phyloP scores from a whole-genome alignment of 495 filamentous ascomycete species.

The Zalerion maritima region DNA sequence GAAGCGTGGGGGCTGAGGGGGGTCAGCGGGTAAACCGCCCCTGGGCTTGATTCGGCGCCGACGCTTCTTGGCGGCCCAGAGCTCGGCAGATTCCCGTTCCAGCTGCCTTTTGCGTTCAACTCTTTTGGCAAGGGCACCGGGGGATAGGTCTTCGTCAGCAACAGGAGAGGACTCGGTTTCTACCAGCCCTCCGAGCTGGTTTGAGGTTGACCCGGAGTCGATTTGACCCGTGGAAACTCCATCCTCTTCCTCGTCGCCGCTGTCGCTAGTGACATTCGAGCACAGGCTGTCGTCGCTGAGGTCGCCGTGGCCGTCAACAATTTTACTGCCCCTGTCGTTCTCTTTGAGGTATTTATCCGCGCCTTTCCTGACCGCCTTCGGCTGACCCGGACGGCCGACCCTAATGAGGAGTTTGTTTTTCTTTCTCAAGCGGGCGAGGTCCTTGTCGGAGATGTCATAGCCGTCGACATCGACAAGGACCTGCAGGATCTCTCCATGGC shows the following conservation, averaged over 20 bases:
- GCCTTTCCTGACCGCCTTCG: background rate
- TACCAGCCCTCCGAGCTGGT: too few species aligned
- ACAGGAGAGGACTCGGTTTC: too few species aligned
- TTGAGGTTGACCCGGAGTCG: too few species aligned
- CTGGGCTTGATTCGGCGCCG: slow-evolving; percentile 55
- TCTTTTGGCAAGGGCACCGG: slow-evolving; percentile 39
- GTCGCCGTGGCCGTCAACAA: slow-evolving; percentile 6
- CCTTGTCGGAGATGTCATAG: slow-evolving; percentile 52
- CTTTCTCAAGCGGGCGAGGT: slow-evolving; percentile 49
- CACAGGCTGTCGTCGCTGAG: slow-evolving; percentile 3
- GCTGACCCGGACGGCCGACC: too few species aligned
- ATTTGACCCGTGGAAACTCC: too few species aligned
- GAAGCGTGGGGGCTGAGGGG: slow-evolving; percentile 58
- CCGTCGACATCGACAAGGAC: slow-evolving; percentile 51
- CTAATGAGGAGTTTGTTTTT: slow-evolving; percentile 52
- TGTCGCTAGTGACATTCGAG: slow-evolving; percentile 2
- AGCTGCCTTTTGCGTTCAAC: slow-evolving; percentile 41
- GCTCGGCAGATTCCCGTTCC: slow-evolving; percentile 48
- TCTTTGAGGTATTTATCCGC: slow-evolving; percentile 3
- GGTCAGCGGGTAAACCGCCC: slow-evolving; percentile 60
- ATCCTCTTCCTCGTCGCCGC: slow-evolving; percentile 10
- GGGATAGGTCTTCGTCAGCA: slow-evolving; percentile 26
- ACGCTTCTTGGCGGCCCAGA: slow-evolving; percentile 51
- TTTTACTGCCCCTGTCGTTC: slow-evolving; percentile 1
- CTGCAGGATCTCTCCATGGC: slow-evolving; percentile 57